Percentiles rank a stretch among this genome's conserved stretches.
These are phyloP conservation scores for Pelargonium citronellum DNA, from an alignment of 441 rosid genomes.

Conservation along the genomic window DNA sequence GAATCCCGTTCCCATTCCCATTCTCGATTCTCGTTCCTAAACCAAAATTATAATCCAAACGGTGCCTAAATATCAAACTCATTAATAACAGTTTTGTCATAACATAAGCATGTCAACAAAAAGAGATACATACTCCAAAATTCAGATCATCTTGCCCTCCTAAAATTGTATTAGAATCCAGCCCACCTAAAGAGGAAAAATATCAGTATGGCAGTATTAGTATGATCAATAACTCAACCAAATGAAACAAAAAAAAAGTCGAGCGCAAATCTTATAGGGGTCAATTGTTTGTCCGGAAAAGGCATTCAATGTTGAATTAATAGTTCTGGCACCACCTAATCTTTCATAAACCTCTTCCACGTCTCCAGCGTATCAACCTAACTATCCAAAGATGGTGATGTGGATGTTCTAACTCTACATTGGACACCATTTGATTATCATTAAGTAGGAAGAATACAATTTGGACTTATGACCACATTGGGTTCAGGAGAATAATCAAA, in stretches of 20 bases:
- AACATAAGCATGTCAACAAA: conserved; percentile 16
- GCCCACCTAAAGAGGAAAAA: conserved; percentile 41
- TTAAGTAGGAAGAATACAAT: background rate
- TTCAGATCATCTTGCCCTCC: conserved; percentile 47
- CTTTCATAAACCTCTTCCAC: background rate
- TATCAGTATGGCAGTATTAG: conserved; percentile 9
- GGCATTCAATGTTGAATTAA: background rate
- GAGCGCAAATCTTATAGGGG: conserved; percentile 1
- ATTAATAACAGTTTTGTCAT: conserved; percentile 1
- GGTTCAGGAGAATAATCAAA: background rate
- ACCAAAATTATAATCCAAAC: no score
- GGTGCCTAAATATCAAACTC: background rate
- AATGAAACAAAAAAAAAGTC: background rate
- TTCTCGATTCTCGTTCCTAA: no score
- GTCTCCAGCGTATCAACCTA: background rate
- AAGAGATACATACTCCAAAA: conserved; percentile 53
- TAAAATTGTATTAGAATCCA: conserved; percentile 33
- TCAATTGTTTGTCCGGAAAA: conserved; percentile 7
- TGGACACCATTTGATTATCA: background rate
- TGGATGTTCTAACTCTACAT: background rate
- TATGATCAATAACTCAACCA: conserved; percentile 12
- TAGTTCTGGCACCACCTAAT: background rate
- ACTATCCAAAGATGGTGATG: background rate
- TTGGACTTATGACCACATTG: background rate
- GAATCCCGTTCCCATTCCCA: no score